phyloP scores from a whole-genome alignment of 1,284 basidiomycete species.

The Stygiomarasmius scandens region DNA sequence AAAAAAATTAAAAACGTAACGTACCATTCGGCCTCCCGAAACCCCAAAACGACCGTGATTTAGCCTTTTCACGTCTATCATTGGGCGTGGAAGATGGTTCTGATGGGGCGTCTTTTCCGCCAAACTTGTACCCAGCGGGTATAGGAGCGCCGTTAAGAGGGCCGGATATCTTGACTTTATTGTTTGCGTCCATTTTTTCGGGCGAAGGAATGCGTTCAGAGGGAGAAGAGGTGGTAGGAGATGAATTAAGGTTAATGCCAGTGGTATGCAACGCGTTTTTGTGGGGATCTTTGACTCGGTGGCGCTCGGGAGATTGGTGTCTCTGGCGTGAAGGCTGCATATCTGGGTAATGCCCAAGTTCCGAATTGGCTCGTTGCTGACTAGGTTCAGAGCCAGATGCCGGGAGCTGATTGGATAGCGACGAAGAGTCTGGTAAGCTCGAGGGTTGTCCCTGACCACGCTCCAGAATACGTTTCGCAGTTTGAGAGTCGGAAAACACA shows the following conservation, averaged over 20 bases:
- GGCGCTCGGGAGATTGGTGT: conserved; percentile 56
- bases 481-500: conserved; percentile 39
- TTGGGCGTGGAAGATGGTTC: conserved; percentile 34
- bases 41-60: conserved; percentile 88
- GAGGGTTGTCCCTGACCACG: conserved; percentile 45
- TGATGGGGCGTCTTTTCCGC: conserved; percentile 61
- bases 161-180: conserved; percentile 85
- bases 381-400: conserved; percentile 29
- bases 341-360: conserved; percentile 78
- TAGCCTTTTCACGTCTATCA: conserved; percentile 85
- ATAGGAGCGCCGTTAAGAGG: conserved; percentile 87
- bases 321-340: conserved; percentile 45
- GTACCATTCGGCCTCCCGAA: conserved; percentile 66
- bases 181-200: conserved; percentile 50
- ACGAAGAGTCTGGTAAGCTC: conserved; percentile 54
- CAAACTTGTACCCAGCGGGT: conserved; percentile 88
- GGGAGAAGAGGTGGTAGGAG: conserved; percentile 41
- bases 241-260: conserved; percentile 45
- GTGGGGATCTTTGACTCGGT: conserved; percentile 47
- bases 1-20: conserved; percentile 14
- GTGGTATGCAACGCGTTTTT: conserved; percentile 57
- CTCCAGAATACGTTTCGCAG: conserved; percentile 43
- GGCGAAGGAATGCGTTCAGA: conserved; percentile 64
- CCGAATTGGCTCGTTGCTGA: conserved; percentile 68
- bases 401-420: conserved; percentile 54